Conservation (phyloP, 306 rosid species). For the Castanospermum australe region DNA sequence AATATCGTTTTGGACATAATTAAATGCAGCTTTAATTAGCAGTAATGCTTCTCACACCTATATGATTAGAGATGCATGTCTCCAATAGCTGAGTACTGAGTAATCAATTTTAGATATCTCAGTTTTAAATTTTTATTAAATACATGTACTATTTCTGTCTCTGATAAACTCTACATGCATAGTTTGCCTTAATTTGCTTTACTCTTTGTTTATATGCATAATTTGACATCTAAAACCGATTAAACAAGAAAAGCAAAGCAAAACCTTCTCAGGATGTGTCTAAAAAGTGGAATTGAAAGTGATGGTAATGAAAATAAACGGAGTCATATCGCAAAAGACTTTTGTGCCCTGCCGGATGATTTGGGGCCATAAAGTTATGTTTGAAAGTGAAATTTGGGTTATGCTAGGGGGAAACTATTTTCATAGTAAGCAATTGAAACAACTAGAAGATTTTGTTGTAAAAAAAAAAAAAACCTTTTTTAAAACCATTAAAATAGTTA, state of each 20-base stretch:
- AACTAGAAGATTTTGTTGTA: too few relatives aligned
- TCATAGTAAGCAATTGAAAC: too few relatives aligned
- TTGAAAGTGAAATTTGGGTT: background rate
- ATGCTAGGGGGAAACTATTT: background rate
- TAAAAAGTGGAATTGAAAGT: background rate
- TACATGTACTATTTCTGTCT: too few relatives aligned
- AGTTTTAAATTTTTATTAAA: background rate
- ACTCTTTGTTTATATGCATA: background rate
- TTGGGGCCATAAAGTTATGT: background rate
- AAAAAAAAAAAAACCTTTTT: too few relatives aligned
- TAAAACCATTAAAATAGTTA: too few relatives aligned
- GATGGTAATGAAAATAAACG: background rate
- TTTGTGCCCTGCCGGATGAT: too few relatives aligned
- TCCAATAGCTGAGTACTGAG: background rate
- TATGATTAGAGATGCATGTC: background rate
- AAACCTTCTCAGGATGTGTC: background rate
- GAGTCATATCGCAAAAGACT: too few relatives aligned
- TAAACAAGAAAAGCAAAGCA: background rate
- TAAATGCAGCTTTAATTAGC: background rate
- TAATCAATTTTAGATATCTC: background rate
- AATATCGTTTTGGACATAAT: background rate
- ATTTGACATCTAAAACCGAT: background rate
- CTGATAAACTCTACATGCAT: too few relatives aligned
- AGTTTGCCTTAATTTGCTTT: too few relatives aligned
- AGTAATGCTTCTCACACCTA: background rate